These are phyloP conservation scores for Candida anutae DNA, from an alignment of 1,139 yeast genomes.

Conservation along the genomic window DNA sequence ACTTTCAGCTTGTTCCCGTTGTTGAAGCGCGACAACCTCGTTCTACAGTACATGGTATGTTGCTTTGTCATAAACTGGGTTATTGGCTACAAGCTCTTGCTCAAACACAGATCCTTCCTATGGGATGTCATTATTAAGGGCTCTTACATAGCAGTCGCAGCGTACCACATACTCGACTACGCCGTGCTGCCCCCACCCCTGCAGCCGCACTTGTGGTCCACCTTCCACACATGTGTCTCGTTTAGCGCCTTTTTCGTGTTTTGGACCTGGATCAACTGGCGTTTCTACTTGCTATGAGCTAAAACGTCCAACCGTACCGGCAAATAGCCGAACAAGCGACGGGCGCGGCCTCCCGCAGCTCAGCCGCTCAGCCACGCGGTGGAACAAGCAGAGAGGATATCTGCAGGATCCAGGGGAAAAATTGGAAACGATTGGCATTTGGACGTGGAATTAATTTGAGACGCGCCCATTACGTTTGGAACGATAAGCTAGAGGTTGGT, in stretches of 20 bases:
- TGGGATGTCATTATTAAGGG: conserved; percentile 51
- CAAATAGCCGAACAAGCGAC: no score
- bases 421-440: no score
- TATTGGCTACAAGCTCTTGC: conserved; percentile 43
- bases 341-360: no score
- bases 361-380: no score
- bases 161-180: conserved; percentile 49
- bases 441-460: no score
- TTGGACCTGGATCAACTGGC: conserved; percentile 58
- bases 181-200: conserved; percentile 43
- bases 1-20: conserved; percentile 86
- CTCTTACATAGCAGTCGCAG: conserved; percentile 51
- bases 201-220: conserved; percentile 83
- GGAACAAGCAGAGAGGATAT: no score
- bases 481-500: no score
- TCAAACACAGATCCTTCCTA: conserved; percentile 23
- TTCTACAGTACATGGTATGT: conserved; percentile 61
- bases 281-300: conserved; percentile 3
- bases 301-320: background rate
- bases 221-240: conserved; percentile 64
- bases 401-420: no score
- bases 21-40: conserved; percentile 64
- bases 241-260: conserved; percentile 69
- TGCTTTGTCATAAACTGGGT: conserved; percentile 76
- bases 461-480: no score